Evolutionary conservation across 345 rosid genomes (phyloP).

Genomic region (Arabidopsis suecica): DNA sequence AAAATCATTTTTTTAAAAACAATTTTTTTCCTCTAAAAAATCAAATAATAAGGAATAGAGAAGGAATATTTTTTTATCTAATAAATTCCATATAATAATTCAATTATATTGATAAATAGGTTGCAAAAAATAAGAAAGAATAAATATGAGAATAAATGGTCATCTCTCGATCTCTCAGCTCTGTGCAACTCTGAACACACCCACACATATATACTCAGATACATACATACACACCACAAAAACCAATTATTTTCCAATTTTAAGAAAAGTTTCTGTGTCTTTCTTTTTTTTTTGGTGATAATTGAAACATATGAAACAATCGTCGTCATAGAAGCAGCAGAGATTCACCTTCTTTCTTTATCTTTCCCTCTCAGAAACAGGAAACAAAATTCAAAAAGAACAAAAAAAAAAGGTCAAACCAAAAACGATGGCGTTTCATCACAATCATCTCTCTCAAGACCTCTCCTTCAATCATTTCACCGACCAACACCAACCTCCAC

Average conservation of each 20-base stretch:
- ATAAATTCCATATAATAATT: not conserved
- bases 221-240: constrained; percentile 15
- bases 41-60: too few relatives aligned
- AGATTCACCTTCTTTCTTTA: constrained; percentile 36
- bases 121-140: constrained; percentile 9
- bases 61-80: too few relatives aligned
- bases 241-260: constrained; percentile 7
- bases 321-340: constrained; percentile 43
- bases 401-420: not conserved
- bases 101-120: not conserved
- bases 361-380: constrained; percentile 47
- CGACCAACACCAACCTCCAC: constrained; percentile 56
- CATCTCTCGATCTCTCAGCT: constrained; percentile 44
- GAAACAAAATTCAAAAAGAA: not conserved
- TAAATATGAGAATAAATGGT: constrained; percentile 38
- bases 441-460: constrained; percentile 71
- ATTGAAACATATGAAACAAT: constrained; percentile 42
- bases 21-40: too few relatives aligned
- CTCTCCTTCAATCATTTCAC: constrained; percentile 81
- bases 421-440: constrained; percentile 76
- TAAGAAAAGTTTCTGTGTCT: not conserved
- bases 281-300: not conserved
- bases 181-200: constrained; percentile 39
- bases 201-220: constrained; percentile 20
- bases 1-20: too few relatives aligned